phyloP scores from a whole-genome alignment of 2,329 filamentous ascomycete genomes.

The Cercospora zeina region DNA sequence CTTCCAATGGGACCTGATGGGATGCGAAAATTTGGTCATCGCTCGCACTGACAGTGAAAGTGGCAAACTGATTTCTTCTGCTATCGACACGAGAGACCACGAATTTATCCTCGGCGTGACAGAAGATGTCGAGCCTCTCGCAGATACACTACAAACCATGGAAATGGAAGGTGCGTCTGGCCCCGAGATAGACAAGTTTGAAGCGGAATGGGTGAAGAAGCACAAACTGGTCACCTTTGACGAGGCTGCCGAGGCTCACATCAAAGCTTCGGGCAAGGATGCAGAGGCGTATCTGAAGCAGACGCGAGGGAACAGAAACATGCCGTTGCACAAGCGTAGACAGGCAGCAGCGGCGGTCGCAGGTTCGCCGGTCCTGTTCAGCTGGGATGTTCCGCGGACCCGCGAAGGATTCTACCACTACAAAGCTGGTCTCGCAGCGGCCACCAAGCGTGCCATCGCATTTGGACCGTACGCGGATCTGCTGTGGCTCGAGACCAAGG shows the following conservation, averaged over 20 bases:
- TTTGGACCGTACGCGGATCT: slow-evolving; percentile 93
- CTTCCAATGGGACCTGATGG: slow-evolving; percentile 99
- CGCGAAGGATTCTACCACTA: slow-evolving; percentile 94
- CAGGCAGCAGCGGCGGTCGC: slow-evolving; percentile 68
- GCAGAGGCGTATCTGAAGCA: slow-evolving; percentile 33
- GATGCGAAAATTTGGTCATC: slow-evolving; percentile 89
- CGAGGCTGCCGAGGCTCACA: slow-evolving; percentile 60
- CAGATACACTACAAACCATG: slow-evolving; percentile 88
- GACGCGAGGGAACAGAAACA: slow-evolving; percentile 61
- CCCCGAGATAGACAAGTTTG: slow-evolving; percentile 79
- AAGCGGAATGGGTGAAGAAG: slow-evolving; percentile 83
- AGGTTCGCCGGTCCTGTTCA: slow-evolving; percentile 72
- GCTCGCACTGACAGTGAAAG: slow-evolving; percentile 95
- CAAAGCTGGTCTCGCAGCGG: slow-evolving; percentile 76
- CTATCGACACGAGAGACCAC: slow-evolving; percentile 91
- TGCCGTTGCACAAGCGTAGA: slow-evolving; percentile 77
- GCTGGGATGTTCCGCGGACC: slow-evolving; percentile 88
- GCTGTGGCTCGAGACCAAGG: slow-evolving; percentile 94
- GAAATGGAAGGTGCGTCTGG: slow-evolving; percentile 75
- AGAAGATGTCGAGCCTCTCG: slow-evolving; percentile 74
- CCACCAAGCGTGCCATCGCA: slow-evolving; percentile 88
- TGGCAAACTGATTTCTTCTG: slow-evolving; percentile 83
- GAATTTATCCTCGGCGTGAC: slow-evolving; percentile 92
- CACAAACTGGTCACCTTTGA: slow-evolving; percentile 88
- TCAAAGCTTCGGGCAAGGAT: slow-evolving; percentile 39